phyloP scores from a whole-genome alignment of 345 rosid species.

The Aquilaria yunnanensis region DNA sequence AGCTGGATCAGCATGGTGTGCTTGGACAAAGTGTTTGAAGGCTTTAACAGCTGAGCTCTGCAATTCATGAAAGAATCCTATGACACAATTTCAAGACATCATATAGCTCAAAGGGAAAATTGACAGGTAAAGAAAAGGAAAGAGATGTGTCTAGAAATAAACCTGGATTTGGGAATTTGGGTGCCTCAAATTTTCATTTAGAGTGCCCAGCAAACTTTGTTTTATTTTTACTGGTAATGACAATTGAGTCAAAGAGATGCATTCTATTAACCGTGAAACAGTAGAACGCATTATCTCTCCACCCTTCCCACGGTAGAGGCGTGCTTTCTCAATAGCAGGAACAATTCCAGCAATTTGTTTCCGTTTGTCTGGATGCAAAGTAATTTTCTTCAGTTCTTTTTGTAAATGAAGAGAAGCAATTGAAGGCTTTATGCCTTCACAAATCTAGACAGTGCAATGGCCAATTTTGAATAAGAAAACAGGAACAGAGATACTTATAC shows the following conservation, averaged over 20 bases:
- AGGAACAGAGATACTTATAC: no score
- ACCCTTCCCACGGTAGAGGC: constrained; percentile 97
- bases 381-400: no score
- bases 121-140: constrained; percentile 1
- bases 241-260: constrained; percentile 59
- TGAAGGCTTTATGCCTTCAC: no score
- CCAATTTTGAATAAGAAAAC: no score
- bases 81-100: constrained; percentile 3
- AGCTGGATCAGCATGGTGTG: constrained; percentile 37
- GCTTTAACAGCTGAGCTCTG: constrained; percentile 84
- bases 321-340: constrained; percentile 92
- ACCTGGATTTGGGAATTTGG: constrained; percentile 98
- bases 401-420: no score
- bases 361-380: constrained; percentile 49
- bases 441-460: no score
- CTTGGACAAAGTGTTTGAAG: constrained; percentile 53
- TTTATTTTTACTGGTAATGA: constrained; percentile 62
- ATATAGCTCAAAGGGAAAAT: constrained; percentile 8
- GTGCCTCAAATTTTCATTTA: constrained; percentile 84
- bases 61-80: constrained; percentile 15
- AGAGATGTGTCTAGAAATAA: constrained; percentile 11
- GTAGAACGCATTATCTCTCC: constrained; percentile 99
- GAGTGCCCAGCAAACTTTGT: constrained; percentile 59
- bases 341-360: constrained; percentile 67
- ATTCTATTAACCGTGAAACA: constrained; percentile 86